Evolutionary conservation across 371 early-diverging fungal species (phyloP).

Genomic region (Choanephora cucurbitarum): DNA sequence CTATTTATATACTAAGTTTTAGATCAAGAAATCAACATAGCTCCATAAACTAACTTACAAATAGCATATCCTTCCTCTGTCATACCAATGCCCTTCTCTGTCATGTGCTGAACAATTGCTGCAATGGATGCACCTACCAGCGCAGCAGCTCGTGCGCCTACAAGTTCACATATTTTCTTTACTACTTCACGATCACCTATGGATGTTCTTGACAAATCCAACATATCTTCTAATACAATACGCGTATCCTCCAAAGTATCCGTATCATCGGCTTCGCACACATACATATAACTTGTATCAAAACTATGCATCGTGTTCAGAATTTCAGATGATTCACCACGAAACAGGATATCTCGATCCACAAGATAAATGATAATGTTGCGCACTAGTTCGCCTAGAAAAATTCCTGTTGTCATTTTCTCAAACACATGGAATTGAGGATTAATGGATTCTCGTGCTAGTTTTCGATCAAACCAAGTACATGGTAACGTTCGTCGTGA

Average conservation of each 20-base stretch:
- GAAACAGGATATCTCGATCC: slow-evolving; percentile 75
- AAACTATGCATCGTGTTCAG: slow-evolving; percentile 71
- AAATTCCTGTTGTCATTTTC: slow-evolving; percentile 96
- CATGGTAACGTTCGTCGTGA: slow-evolving; percentile 74
- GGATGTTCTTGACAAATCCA: slow-evolving; percentile 50
- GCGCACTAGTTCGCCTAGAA: slow-evolving; percentile 88
- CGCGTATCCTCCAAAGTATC: slow-evolving; percentile 61
- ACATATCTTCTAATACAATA: slow-evolving; percentile 63
- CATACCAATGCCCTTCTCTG: slow-evolving; percentile 38
- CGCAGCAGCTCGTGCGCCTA: slow-evolving; percentile 70
- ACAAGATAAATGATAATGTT: slow-evolving; percentile 77
- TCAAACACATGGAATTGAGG: slow-evolving; percentile 86
- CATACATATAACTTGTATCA: slow-evolving; percentile 75
- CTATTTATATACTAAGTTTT: slow-evolving; percentile 14
- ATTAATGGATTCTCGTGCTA: slow-evolving; percentile 78
- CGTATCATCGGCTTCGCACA: slow-evolving; percentile 51
- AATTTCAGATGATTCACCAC: slow-evolving; percentile 62
- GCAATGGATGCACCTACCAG: slow-evolving; percentile 70
- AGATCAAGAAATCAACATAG: not conserved
- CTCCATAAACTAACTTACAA: no score
- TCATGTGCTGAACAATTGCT: slow-evolving; percentile 61
- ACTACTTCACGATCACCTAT: slow-evolving; percentile 68
- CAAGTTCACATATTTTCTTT: slow-evolving; percentile 65
- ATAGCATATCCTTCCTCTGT: slow-evolving; percentile 68
- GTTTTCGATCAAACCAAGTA: slow-evolving; percentile 81